These are phyloP conservation scores for Heritiera littoralis DNA, from an alignment of 345 rosid genomes.

Conservation along the genomic window DNA sequence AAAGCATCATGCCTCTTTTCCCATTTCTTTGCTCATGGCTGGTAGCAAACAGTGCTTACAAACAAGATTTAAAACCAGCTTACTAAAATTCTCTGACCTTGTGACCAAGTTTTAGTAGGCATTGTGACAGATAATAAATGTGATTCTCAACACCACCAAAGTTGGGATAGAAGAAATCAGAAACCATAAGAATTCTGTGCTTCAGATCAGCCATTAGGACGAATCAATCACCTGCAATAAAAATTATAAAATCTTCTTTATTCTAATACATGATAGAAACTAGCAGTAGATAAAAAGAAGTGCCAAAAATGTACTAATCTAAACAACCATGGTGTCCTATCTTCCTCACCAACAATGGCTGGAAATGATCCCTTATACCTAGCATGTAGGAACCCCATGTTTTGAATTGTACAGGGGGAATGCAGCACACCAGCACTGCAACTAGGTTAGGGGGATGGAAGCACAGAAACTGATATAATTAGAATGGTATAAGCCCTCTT, in stretches of 20 bases:
- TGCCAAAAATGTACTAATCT: neutral
- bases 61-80: slow-evolving; percentile 8
- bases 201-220: slow-evolving; percentile 54
- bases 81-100: slow-evolving; percentile 51
- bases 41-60: neutral
- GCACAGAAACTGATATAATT: neutral
- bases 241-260: neutral
- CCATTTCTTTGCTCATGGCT: neutral
- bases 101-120: slow-evolving; percentile 88
- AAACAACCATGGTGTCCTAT: neutral
- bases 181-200: slow-evolving; percentile 84
- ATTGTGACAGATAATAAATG: slow-evolving; percentile 88
- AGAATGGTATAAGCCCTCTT: neutral
- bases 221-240: slow-evolving; percentile 35
- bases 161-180: slow-evolving; percentile 96
- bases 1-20: neutral
- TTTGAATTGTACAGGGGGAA: neutral
- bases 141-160: slow-evolving; percentile 97
- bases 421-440: neutral
- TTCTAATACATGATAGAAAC: neutral
- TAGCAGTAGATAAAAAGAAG: neutral
- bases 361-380: neutral
- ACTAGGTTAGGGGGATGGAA: neutral
- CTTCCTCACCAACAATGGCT: slow-evolving; percentile 1
- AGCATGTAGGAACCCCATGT: neutral